Evolutionary conservation across 805 yeast species (phyloP), one percentile per base, ranked within the genome.

Genomic region (Ogataea parapolymorpha): DNA sequence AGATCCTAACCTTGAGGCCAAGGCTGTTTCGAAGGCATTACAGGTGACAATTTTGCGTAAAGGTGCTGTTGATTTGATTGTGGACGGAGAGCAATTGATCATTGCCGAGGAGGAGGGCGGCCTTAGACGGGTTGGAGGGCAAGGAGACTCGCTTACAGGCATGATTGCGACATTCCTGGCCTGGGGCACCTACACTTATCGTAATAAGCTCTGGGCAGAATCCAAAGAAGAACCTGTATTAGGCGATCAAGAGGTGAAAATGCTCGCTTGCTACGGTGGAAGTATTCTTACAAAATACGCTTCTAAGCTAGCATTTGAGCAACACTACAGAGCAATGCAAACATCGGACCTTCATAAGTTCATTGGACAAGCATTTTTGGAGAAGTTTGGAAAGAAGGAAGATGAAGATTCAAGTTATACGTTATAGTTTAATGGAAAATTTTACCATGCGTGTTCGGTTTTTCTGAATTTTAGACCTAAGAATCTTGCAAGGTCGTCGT

Each of bases 131-230:
- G 95, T 86, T 6, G 96, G 97, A 10, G 99, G 99, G 0, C 98
- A 93, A 65, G 99, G 99, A 18, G 99, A 93, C 54, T 85, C 96
- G 0, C 61, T 93, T 28, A 77, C 91, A 0, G 99, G 99, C 0
- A 68, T 86, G 17, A 64, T 89, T n/a, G 89, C 90, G 1, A 82
- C 95, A 0, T 69, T 91, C 54, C 55, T 85, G 25, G 85, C 87
- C 5, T 91, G 95, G 95, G 78, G 85, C 5, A 57, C 73, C 17
- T 82, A 83, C 10, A 63, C 70, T n/a, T 83, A 85, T 56, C 73
- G 76, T 44, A 55, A 71, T 24, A 61, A 68, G 2, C 54, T 82
- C 2, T 86, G 95, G 90, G 71, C 72, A 1, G 73, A 66, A 15
- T 57, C 65, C 2, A 55, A 65, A 16, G 54, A 60, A 8, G 54